Conservation (phyloP, 345 rosid species). For the Salix caprea region DNA sequence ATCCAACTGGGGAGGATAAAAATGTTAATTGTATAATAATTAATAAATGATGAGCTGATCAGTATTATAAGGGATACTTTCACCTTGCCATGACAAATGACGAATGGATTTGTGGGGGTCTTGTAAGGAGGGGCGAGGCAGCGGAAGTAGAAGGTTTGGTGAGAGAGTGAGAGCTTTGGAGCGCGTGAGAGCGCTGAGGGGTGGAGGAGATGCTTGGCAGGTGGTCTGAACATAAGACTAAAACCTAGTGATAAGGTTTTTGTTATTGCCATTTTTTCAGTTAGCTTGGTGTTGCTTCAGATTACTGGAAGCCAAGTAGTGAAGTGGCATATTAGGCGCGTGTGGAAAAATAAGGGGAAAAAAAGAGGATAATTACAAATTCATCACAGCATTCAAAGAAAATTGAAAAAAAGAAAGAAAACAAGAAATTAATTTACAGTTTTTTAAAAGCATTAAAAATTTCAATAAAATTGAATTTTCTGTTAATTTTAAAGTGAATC, state of each 20-base stretch:
- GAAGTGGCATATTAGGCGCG: neutral
- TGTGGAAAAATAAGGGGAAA: no score
- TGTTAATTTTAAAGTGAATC: no score
- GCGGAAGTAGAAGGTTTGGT: neutral
- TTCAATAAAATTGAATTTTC: no score
- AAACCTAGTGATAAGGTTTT: neutral
- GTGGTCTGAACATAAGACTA: neutral
- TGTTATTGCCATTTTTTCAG: neutral
- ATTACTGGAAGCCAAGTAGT: neutral
- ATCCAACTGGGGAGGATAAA: conserved; percentile 28
- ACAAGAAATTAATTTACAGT: no score
- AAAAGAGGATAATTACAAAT: no score
- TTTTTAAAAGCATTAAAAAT: no score
- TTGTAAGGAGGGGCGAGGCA: neutral
- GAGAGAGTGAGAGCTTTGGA: neutral
- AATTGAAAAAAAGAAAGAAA: no score
- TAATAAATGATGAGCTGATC: neutral
- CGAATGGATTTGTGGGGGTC: neutral
- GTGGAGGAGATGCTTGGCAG: conserved; percentile 1
- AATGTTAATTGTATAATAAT: neutral
- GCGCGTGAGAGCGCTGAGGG: neutral
- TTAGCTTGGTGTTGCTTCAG: neutral
- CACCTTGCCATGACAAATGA: conserved; percentile 20
- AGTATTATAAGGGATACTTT: neutral
- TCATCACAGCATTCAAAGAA: no score